A percentile compares a stretch with the other conserved stretches of the same genome.
Evolutionary conservation across 2,329 filamentous ascomycete genomes (phyloP).

Genomic region (Trichoderma guizhouense): DNA sequence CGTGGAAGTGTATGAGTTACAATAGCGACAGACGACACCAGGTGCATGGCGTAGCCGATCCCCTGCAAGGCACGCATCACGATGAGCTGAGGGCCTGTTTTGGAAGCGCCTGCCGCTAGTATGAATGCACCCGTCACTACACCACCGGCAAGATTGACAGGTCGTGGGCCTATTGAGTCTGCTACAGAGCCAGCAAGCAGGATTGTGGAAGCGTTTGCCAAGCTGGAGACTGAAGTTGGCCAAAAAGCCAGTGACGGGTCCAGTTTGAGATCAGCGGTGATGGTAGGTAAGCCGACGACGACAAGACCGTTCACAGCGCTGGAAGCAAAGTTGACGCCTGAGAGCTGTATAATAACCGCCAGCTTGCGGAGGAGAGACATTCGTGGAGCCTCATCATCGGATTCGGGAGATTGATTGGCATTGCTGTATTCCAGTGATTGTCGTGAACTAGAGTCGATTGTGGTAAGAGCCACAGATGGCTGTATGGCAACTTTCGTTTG

Average conservation of each 20-base stretch:
- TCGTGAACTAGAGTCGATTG: background rate
- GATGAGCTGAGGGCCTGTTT: background rate
- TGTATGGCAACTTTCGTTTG: background rate
- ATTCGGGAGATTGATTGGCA: conserved; percentile 20
- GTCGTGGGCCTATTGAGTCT: background rate
- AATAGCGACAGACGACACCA: background rate
- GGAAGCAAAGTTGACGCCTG: background rate
- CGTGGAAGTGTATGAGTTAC: background rate
- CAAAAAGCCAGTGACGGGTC: background rate
- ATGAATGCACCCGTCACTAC: background rate
- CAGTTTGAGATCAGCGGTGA: background rate
- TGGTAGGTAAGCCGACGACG: background rate
- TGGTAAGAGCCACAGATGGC: background rate
- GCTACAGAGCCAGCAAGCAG: background rate
- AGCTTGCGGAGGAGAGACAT: background rate
- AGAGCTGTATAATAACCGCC: background rate
- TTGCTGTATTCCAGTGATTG: background rate
- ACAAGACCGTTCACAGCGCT: background rate
- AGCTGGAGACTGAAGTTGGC: background rate
- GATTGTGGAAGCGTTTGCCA: background rate
- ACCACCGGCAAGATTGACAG: background rate
- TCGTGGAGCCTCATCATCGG: background rate
- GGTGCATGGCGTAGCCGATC: background rate
- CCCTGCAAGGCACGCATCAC: background rate
- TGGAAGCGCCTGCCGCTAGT: background rate